Base-by-base conservation (phyloP, 2,329 filamentous ascomycete species). In the Fusarium algeriense region DNA sequence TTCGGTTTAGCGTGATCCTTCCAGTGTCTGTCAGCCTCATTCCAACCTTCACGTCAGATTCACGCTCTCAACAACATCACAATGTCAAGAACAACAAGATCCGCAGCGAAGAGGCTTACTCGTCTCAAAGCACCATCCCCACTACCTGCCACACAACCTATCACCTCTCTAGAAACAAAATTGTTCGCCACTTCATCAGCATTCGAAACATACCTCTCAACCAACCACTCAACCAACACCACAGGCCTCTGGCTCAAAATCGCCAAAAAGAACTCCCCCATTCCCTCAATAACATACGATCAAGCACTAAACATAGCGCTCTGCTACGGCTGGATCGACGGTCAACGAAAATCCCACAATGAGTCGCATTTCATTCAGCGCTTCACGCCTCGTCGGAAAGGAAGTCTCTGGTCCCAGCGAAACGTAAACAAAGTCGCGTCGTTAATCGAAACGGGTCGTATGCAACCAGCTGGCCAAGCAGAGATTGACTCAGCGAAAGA, bases 261-360 rank as follows among this genome's bases (percentile, higher is more conserved):
- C 28, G 81, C 81, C 49, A 88, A 88, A 62, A 88, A 86, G 62
- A 60, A 76, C 23, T 82, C 82, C 3, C 75, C 77, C 6, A 77
- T 82, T n/a, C 68, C 80, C 2, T 85, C 85, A 1, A 78, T 89
- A 17, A 83, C 82, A 19, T 84, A 85, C 75, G 82, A 73, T 64
- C 79, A 89, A 74, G 88, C 88, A 2, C 82, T 90, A 20, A 85
- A 90, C 73, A 78, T 82, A 37, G 88, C 88, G 2, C 81, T 91
- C 10, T 90, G 88, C 75, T 87, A 86, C 73, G 89, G 89, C 44
- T 91, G 89, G 88, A 91, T 90, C 61, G 88, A 91, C 75, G 87
- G 88, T 1, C 87, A 88, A 73, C 82, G 82, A 4, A 80, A 80
- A 20, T 62, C 79, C 6, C 76, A 81, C 49, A 84, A 89, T 68